Base-by-base conservation (phyloP, 768 basidiomycete species). In the Steccherinum ochraceum region DNA sequence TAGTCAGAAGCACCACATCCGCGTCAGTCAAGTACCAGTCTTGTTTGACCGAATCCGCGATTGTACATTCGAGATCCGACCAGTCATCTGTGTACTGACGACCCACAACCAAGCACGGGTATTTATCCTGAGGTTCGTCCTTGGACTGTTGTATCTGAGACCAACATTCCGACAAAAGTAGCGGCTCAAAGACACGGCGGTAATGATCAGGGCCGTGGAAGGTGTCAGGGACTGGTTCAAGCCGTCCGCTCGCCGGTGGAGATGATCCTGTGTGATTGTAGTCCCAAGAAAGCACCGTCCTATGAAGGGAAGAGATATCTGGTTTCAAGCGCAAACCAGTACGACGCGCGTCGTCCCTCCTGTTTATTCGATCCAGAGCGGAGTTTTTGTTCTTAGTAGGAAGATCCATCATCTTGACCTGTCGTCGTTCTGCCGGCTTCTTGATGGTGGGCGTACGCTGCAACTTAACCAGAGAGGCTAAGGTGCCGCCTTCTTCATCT, bases 141-240 rank as follows among this genome's bases (percentile, higher is more conserved):
- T 89, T 91, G 3, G 90, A 82, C 56, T 89, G 81, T 5, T 75
- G 61, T 20, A 95, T 77, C 62, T 95, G 91, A 24, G 86, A 81
- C 94, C 96, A 97, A 55, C 89, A 84, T 67, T 99, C 96, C 52
- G 89, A 70, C 18, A 93, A 68, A 23, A 98, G 70, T 13, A 98
- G 74, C 2, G 95, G 93, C 62, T 91, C 83, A 64, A 96, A 93
- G 42, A 86, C 73, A 20, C 70, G 69, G 40, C 78, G 76, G 65
- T 95, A 98, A 18, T 90, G 78, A 1, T 70, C 64, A 51, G 84
- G 78, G 46, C 79, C 76, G 1, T 58, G 51, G 65, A 97, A 98
- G 11, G 64, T 70, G 49, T 82, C 77, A 0, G 89, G 88, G 5
- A 96, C 74, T 16, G 65, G 67, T 12, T 64, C 46, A 3, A 71